These are phyloP conservation scores for Blepharisma japonicum DNA, from an alignment of 73 alveolate genomes.

Conservation along the genomic window DNA sequence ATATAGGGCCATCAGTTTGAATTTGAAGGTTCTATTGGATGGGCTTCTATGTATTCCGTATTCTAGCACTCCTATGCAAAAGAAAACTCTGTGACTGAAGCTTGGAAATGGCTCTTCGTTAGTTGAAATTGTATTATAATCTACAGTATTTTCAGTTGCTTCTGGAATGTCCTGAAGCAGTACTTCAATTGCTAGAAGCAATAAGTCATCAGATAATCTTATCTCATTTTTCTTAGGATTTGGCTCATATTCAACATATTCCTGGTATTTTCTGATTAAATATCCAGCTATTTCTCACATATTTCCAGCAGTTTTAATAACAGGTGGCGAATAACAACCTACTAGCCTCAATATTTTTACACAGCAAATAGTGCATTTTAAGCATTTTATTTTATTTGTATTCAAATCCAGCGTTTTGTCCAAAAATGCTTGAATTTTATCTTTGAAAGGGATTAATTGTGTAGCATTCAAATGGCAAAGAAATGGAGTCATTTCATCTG, in stretches of 20 bases:
- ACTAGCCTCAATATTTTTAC: neutral
- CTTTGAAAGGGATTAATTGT: constrained; percentile 12
- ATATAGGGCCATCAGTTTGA: constrained; percentile 2
- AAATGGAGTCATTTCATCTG: constrained; percentile 16
- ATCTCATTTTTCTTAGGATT: neutral
- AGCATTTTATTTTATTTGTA: constrained; percentile 22
- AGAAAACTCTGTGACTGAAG: neutral
- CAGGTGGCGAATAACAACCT: constrained; percentile 21
- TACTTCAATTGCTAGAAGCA: constrained; percentile 10
- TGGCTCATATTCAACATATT: constrained; percentile 11
- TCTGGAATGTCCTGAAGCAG: neutral
- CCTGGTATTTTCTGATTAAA: neutral
- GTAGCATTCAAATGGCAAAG: neutral
- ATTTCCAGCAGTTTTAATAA: constrained; percentile 3
- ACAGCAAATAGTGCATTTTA: constrained; percentile 1
- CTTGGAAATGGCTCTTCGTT: constrained; percentile 3
- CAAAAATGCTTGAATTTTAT: constrained; percentile 1
- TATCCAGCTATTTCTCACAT: neutral
- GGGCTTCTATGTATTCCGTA: constrained; percentile 8
- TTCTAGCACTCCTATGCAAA: neutral
- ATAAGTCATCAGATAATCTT: constrained; percentile 16
- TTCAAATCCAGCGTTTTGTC: neutral
- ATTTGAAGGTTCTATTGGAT: neutral
- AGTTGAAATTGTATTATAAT: neutral
- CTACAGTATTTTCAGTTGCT: neutral